Conservation (phyloP, 257 asterid genomes). For the Datura wrightii region DNA sequence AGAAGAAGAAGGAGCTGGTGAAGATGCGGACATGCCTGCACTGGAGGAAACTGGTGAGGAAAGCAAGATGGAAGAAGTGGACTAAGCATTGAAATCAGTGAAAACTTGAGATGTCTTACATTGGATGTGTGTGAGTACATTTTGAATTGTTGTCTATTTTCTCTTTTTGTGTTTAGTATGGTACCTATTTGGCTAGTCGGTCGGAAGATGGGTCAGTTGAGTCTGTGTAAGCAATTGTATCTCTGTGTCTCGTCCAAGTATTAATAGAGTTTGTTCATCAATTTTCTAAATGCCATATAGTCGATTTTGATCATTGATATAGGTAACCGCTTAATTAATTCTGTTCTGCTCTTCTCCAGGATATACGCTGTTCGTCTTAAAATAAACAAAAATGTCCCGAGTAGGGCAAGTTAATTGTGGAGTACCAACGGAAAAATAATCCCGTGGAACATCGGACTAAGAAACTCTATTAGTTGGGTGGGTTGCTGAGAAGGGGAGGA, state of each 20-base stretch:
- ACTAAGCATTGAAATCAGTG: slow-evolving; percentile 37
- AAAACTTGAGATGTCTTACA: neutral
- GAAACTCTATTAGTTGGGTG: neutral
- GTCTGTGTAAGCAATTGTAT: neutral
- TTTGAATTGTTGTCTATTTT: neutral
- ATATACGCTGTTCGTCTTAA: neutral
- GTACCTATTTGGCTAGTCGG: neutral
- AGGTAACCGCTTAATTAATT: neutral
- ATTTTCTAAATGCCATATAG: neutral
- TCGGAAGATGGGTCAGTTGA: neutral
- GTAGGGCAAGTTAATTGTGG: neutral
- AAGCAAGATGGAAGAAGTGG: slow-evolving; percentile 95
- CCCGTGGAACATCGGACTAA: neutral
- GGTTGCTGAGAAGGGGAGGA: neutral
- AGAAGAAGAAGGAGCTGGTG: slow-evolving; percentile 55
- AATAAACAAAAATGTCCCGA: neutral
- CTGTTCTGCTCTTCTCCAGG: neutral
- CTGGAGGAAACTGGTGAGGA: slow-evolving; percentile 79
- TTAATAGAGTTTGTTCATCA: no score
- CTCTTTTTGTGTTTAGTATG: neutral
- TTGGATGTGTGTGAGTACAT: neutral
- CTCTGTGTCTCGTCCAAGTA: neutral
- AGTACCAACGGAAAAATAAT: neutral
- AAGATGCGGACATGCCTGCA: slow-evolving; percentile 69
- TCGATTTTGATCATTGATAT: neutral